phyloP scores from a whole-genome alignment of 1,139 yeast genomes.

The Martiniozyma asiatica region DNA sequence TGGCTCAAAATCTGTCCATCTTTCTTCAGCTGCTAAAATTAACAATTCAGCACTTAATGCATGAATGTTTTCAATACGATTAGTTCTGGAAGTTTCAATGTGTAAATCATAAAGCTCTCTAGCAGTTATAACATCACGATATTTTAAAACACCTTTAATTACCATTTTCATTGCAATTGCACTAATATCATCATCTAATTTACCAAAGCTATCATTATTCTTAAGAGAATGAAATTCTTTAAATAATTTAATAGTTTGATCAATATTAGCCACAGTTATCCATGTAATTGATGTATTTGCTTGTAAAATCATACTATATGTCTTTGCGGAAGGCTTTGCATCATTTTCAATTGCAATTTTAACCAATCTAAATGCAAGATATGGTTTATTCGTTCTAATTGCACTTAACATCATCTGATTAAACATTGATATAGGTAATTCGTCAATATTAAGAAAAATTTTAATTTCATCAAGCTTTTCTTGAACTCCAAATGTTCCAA shows the following conservation, averaged over 20 bases:
- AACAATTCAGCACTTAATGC: slow-evolving; percentile 17
- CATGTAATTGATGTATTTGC: slow-evolving; percentile 11
- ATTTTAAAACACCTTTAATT: slow-evolving; percentile 12
- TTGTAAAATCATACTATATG: slow-evolving; percentile 24
- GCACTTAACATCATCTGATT: slow-evolving; percentile 34
- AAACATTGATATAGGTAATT: slow-evolving; percentile 25
- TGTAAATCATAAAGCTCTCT: slow-evolving; percentile 18
- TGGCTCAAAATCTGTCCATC: slow-evolving; percentile 21
- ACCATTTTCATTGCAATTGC: slow-evolving; percentile 17
- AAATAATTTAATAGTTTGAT: slow-evolving; percentile 19
- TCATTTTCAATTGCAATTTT: slow-evolving; percentile 28
- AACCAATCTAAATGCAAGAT: slow-evolving; percentile 30
- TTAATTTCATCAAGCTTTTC: slow-evolving; percentile 10
- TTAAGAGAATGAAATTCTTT: slow-evolving; percentile 15
- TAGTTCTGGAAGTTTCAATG: slow-evolving; percentile 13
- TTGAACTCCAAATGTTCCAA: slow-evolving; percentile 11
- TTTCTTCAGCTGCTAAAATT: slow-evolving; percentile 19
- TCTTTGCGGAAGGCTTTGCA: slow-evolving; percentile 27
- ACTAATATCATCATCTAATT: slow-evolving; percentile 16
- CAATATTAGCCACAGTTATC: slow-evolving; percentile 18
- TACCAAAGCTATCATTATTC: slow-evolving; percentile 18
- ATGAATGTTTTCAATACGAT: slow-evolving; percentile 17
- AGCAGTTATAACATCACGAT: slow-evolving; percentile 13
- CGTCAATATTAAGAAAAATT: slow-evolving; percentile 3
- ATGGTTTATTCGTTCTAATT: slow-evolving; percentile 26